Conservation (phyloP, 805 yeast genomes). For the Priceomyces melissophilus region DNA sequence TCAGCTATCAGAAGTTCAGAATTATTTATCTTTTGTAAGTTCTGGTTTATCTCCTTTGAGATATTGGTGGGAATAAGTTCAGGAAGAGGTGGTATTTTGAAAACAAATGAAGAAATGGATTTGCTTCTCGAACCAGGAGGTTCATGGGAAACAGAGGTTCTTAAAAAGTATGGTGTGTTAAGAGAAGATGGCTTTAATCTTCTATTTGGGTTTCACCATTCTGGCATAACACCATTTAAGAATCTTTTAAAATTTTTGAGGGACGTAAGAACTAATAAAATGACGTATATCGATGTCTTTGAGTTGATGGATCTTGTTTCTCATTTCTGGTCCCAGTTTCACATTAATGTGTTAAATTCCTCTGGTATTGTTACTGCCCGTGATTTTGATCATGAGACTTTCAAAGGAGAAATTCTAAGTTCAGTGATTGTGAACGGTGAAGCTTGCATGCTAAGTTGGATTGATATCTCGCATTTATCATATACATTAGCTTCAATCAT, state of each 20-base stretch:
- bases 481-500: constrained; percentile 32
- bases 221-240: constrained; percentile 25
- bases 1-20: constrained; percentile 23
- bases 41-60: constrained; percentile 56
- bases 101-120: constrained; percentile 44
- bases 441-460: constrained; percentile 38
- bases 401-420: constrained; percentile 21
- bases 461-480: constrained; percentile 50
- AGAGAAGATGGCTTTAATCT: constrained; percentile 41
- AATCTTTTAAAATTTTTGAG: constrained; percentile 31
- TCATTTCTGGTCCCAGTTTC: constrained; percentile 26
- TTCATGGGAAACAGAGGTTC: constrained; percentile 23
- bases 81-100: constrained; percentile 52
- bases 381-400: constrained; percentile 23
- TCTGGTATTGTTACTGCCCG: constrained; percentile 22
- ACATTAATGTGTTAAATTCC: constrained; percentile 25
- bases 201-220: constrained; percentile 42
- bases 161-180: constrained; percentile 36
- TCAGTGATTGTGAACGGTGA: constrained; percentile 5
- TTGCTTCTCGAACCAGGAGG: constrained; percentile 20
- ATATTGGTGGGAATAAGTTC: constrained; percentile 53
- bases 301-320: constrained; percentile 24
- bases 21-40: constrained; percentile 48
- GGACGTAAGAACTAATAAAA: constrained; percentile 14
- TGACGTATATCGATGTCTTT: constrained; percentile 13